Percentiles rank a stretch among this genome's conserved stretches.
Evolutionary conservation across 768 basidiomycete genomes (phyloP).

Genomic region (Psilocybe cubensis): DNA sequence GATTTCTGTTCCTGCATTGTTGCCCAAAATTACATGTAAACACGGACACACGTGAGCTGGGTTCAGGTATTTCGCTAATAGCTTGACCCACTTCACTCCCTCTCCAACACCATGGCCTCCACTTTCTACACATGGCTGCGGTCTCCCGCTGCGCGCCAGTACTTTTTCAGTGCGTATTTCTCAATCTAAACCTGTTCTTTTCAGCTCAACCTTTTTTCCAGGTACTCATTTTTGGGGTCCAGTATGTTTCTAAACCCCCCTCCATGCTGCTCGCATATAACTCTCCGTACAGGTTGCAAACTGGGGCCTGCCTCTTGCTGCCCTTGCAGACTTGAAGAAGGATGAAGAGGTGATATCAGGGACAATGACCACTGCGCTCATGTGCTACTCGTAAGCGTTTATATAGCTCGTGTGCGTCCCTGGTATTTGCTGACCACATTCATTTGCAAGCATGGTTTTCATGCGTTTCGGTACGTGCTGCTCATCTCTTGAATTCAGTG

Average conservation of each 20-base stretch:
- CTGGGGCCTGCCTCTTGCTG: conserved; percentile 97
- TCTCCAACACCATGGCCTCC: conserved; percentile 63
- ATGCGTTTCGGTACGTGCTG: conserved; percentile 84
- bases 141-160: conserved; percentile 89
- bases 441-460: conserved; percentile 67
- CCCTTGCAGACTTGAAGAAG: conserved; percentile 86
- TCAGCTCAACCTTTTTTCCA: conserved; percentile 34
- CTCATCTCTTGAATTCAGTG: conserved; percentile 2
- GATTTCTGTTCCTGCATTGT: neutral
- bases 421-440: conserved; percentile 7
- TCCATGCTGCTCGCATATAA: conserved; percentile 16
- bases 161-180: conserved; percentile 85
- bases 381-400: conserved; percentile 85
- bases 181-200: neutral
- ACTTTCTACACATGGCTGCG: conserved; percentile 89
- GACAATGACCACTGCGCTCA: conserved; percentile 92
- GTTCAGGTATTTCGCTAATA: neutral
- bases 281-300: conserved; percentile 79
- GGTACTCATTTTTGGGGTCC: conserved; percentile 99
- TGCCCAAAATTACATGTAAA: conserved; percentile 17
- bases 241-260: conserved; percentile 50
- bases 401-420: conserved; percentile 6
- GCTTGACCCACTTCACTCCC: conserved; percentile 7
- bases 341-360: conserved; percentile 98
- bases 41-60: conserved; percentile 22